Conservation (phyloP, 2,329 filamentous ascomycete genomes). For the Scedosporium dehoogii region DNA sequence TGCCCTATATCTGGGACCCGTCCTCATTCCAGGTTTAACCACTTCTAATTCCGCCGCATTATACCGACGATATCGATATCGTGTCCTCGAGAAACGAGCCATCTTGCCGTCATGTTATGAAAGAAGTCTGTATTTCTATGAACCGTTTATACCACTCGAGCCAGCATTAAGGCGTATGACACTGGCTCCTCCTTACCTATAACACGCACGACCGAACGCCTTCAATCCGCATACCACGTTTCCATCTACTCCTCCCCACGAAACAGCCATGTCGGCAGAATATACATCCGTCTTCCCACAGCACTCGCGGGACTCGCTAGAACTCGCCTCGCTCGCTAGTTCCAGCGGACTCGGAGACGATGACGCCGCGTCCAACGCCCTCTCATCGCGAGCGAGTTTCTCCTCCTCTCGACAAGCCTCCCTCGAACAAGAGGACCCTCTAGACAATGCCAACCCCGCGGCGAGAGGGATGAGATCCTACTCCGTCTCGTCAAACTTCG, state of each 20-base stretch:
- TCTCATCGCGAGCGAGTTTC: constrained; percentile 73
- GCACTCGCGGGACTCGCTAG: constrained; percentile 76
- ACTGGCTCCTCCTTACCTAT: background rate
- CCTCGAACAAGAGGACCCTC: constrained; percentile 75
- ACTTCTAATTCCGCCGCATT: background rate
- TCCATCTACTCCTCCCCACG: background rate
- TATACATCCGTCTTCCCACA: constrained; percentile 13
- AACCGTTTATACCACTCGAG: background rate
- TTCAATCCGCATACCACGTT: background rate
- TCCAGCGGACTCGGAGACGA: constrained; percentile 51
- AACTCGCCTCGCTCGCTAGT: constrained; percentile 89
- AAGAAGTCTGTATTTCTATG: background rate
- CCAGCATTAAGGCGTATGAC: background rate
- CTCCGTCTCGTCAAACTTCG: constrained; percentile 87
- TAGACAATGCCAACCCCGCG: constrained; percentile 51
- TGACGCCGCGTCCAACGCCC: constrained; percentile 44
- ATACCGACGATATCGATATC: background rate
- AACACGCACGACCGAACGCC: background rate
- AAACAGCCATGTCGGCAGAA: background rate
- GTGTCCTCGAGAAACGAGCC: background rate
- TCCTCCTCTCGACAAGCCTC: constrained; percentile 90
- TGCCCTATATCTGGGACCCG: background rate
- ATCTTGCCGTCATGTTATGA: background rate
- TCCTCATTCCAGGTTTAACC: background rate
- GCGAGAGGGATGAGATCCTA: constrained; percentile 54